A percentile compares a stretch with the other conserved stretches of the same genome.
These are phyloP conservation scores for Suillus subaureus DNA, from an alignment of 768 basidiomycete genomes.

Conservation along the genomic window DNA sequence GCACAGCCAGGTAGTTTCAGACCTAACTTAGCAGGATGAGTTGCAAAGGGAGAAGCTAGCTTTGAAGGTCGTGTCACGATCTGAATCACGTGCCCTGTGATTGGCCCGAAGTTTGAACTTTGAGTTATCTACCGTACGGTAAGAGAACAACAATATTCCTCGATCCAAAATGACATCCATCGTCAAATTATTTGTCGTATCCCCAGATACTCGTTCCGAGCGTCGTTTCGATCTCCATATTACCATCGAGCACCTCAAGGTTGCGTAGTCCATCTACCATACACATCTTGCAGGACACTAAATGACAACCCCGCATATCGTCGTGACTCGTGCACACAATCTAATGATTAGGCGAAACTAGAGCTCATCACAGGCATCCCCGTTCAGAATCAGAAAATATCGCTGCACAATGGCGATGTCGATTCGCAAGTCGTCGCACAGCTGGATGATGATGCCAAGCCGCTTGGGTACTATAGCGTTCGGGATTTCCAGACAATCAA, in stretches of 20 bases:
- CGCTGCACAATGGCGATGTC: conserved; percentile 59
- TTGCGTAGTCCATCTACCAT: conserved; percentile 32
- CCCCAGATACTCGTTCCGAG: conserved; percentile 90
- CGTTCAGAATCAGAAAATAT: conserved; percentile 66
- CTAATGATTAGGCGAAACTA: conserved; percentile 61
- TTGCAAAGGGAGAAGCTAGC: background rate
- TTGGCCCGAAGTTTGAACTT: too few species aligned
- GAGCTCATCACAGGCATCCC: conserved; percentile 93
- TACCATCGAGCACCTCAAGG: conserved; percentile 84
- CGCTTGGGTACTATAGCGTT: conserved; percentile 75
- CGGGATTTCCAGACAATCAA: conserved; percentile 80
- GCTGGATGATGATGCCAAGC: conserved; percentile 67
- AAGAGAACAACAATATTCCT: background rate
- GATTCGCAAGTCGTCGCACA: conserved; percentile 50
- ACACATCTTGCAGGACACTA: conserved; percentile 16
- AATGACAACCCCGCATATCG: background rate
- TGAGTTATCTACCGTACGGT: background rate
- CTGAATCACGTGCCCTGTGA: background rate
- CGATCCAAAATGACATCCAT: conserved; percentile 39
- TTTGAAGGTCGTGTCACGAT: too few species aligned
- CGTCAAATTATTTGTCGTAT: conserved; percentile 77
- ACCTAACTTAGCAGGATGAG: background rate
- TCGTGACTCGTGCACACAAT: background rate
- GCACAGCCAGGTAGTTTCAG: too few species aligned
- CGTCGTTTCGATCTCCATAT: conserved; percentile 77